phyloP scores from a whole-genome alignment of 371 early-diverging fungal species.

The Mortierella sp. region DNA sequence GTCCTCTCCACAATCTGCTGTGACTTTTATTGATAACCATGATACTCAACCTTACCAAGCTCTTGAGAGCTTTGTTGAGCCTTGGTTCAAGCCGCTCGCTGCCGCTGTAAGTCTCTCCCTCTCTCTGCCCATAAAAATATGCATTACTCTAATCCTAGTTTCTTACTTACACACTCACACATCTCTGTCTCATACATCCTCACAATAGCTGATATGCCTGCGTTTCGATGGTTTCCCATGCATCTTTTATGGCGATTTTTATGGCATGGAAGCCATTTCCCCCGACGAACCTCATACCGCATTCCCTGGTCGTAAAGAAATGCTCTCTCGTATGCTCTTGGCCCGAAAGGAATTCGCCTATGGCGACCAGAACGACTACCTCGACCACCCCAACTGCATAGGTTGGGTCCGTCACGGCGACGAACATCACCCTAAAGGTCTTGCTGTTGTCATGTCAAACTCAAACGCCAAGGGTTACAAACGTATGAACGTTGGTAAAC shows the following conservation, averaged over 20 bases:
- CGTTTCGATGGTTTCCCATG: constrained; percentile 49
- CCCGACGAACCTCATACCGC: constrained; percentile 22
- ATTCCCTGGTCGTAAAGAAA: constrained; percentile 31
- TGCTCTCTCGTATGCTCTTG: constrained; percentile 45
- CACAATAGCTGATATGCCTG: constrained; percentile 37
- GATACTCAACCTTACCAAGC: constrained; percentile 50
- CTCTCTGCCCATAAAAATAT: background rate
- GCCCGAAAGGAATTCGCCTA: constrained; percentile 56
- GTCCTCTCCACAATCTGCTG: constrained; percentile 38
- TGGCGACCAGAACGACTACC: constrained; percentile 60
- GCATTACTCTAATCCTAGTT: background rate
- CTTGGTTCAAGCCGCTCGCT: constrained; percentile 53
- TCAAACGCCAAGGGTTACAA: constrained; percentile 51
- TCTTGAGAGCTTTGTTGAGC: constrained; percentile 36
- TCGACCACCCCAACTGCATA: constrained; percentile 58
- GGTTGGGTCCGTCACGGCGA: constrained; percentile 60
- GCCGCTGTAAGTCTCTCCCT: constrained; percentile 24
- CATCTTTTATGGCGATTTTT: constrained; percentile 54
- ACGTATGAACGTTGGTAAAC: constrained; percentile 54
- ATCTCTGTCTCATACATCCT: no score
- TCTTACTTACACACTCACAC: no score
- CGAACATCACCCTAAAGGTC: constrained; percentile 27
- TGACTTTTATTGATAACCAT: constrained; percentile 58
- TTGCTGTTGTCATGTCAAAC: constrained; percentile 49
- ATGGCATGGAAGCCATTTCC: constrained; percentile 33